Percentiles rank a stretch among this genome's conserved stretches.
These are phyloP conservation scores for Aureobasidium uvarum DNA, from an alignment of 2,329 filamentous ascomycete species.

Conservation along the genomic window DNA sequence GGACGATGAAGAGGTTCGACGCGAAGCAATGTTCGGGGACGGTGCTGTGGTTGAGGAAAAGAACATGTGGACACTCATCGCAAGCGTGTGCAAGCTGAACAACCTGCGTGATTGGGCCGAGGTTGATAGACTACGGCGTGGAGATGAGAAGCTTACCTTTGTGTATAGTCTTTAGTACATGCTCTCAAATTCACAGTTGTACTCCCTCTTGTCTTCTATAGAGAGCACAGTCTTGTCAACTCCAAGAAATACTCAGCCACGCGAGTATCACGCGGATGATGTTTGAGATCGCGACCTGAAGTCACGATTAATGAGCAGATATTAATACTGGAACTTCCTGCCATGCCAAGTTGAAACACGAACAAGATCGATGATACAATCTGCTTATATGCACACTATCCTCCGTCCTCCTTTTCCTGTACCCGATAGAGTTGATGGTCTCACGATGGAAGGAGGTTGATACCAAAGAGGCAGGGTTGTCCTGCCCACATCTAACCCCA, in stretches of 20 bases:
- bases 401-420: no score
- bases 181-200: not conserved
- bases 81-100: slow-evolving; percentile 27
- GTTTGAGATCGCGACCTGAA: no score
- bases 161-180: slow-evolving; percentile 41
- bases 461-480: not conserved
- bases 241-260: no score
- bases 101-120: slow-evolving; percentile 37
- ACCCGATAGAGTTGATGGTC: no score
- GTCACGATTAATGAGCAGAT: no score
- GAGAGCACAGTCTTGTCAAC: no score
- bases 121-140: slow-evolving; percentile 40
- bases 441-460: no score
- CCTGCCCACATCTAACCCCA: not conserved
- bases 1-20: slow-evolving; percentile 42
- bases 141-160: slow-evolving; percentile 51
- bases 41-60: slow-evolving; percentile 29
- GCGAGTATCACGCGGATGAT: no score
- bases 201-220: not conserved
- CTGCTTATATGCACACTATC: no score
- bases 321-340: no score
- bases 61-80: slow-evolving; percentile 28
- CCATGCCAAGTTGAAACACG: no score
- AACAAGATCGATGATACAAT: no score
- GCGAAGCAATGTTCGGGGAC: slow-evolving; percentile 40